phyloP scores from a whole-genome alignment of 768 basidiomycete species.

The Leccinum truebloodii region DNA sequence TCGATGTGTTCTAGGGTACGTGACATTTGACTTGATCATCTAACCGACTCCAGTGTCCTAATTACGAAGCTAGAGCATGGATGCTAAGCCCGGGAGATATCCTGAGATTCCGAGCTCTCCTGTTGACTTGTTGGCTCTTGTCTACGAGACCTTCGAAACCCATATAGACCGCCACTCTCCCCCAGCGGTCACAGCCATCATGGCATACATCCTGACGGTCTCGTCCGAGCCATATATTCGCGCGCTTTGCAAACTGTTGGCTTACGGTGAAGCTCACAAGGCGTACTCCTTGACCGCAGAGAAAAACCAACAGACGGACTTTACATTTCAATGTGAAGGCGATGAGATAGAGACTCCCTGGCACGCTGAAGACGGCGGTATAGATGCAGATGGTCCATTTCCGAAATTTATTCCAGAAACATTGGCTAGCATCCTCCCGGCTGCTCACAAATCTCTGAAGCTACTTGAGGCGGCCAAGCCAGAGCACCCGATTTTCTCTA shows the following conservation, averaged over 20 bases:
- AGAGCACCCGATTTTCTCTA: conserved; percentile 59
- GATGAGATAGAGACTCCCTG: conserved; percentile 42
- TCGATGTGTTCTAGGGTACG: conserved; percentile 61
- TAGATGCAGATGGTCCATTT: conserved; percentile 44
- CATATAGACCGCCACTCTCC: conserved; percentile 59
- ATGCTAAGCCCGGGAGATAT: conserved; percentile 40
- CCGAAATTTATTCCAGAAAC: conserved; percentile 64
- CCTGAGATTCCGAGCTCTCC: conserved; percentile 45
- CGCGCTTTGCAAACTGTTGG: conserved; percentile 58
- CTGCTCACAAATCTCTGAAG: conserved; percentile 68
- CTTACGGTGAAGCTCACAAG: conserved; percentile 40
- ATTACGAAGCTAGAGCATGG: conserved; percentile 30
- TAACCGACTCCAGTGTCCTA: not conserved
- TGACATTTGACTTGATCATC: conserved; percentile 1
- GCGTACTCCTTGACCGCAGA: conserved; percentile 22
- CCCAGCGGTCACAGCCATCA: conserved; percentile 46
- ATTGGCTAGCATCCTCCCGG: conserved; percentile 53
- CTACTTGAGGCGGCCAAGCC: conserved; percentile 66
- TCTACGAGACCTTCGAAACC: conserved; percentile 56
- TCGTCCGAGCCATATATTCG: conserved; percentile 66
- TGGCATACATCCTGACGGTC: conserved; percentile 68
- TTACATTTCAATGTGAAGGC: conserved; percentile 24
- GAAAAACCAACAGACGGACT: conserved; percentile 17
- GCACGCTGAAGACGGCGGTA: conserved; percentile 40
- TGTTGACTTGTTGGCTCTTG: conserved; percentile 53